Percentiles rank a stretch among this genome's conserved stretches.
Evolutionary conservation across 257 asterid genomes (phyloP).

Genomic region (Rhazya stricta): DNA sequence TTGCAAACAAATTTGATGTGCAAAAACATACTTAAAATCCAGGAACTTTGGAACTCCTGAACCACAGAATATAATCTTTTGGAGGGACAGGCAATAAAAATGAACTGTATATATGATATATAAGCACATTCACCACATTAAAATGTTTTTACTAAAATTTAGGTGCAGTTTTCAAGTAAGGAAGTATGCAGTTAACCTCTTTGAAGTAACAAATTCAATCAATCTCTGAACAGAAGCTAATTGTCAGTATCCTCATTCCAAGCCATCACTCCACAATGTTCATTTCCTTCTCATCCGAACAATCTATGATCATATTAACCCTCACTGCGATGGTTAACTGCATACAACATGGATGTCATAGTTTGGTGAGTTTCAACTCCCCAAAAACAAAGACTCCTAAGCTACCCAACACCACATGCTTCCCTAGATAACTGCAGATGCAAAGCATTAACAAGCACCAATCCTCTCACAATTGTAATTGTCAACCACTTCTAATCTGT

Average conservation of each 20-base stretch:
- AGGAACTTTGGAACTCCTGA: background rate
- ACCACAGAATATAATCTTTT: background rate
- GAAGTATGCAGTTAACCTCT: background rate
- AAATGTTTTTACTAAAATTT: background rate
- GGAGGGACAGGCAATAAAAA: background rate
- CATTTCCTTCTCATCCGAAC: background rate
- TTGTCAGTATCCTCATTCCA: background rate
- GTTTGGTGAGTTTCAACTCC: background rate
- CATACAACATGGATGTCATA: background rate
- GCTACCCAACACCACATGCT: background rate
- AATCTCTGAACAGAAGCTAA: conserved; percentile 1
- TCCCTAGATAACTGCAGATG: background rate
- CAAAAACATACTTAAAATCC: background rate
- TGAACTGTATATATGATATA: background rate
- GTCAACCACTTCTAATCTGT: background rate
- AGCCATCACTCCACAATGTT: background rate
- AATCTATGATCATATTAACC: background rate
- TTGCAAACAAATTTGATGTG: background rate
- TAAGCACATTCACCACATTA: background rate
- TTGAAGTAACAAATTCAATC: background rate
- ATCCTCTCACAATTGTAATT: background rate
- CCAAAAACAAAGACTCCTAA: background rate
- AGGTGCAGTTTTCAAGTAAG: background rate
- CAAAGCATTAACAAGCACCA: background rate
- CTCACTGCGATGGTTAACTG: background rate